These are phyloP conservation scores for Fusarium pseudocircinatum DNA, from an alignment of 2,329 filamentous ascomycete species.

Conservation along the genomic window DNA sequence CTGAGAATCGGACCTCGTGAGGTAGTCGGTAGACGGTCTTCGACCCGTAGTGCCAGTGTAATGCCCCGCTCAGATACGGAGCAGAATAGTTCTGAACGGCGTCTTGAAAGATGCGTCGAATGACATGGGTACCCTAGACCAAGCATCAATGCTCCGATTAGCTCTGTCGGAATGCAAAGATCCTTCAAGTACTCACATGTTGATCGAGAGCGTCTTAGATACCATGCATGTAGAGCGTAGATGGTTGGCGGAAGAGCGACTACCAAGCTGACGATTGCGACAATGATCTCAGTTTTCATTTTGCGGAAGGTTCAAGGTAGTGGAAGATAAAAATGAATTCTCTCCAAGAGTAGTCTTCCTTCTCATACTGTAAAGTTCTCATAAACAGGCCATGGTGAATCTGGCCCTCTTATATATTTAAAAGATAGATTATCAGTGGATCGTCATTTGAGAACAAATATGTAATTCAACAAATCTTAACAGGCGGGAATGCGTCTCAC, in stretches of 20 bases:
- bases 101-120: rapidly evolving
- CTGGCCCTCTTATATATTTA: no score
- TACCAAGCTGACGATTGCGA: neutral
- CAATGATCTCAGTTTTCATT: neutral
- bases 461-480: no score
- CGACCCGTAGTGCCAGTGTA: rapidly evolving
- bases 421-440: no score
- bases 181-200: rapidly evolving
- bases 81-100: rapidly evolving
- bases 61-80: neutral
- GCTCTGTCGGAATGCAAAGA: rapidly evolving
- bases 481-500: no score
- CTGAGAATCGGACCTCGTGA: rapidly evolving
- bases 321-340: no score
- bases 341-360: no score
- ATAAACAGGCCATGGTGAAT: no score
- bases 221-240: neutral
- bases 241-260: neutral
- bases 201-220: rapidly evolving
- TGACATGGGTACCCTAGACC: neutral
- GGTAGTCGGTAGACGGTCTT: rapidly evolving
- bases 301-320: no score
- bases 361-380: no score
- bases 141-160: rapidly evolving
- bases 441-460: no score